Base-by-base conservation (phyloP, 2,329 filamentous ascomycete genomes). In the Botrytis hyacinthi region DNA sequence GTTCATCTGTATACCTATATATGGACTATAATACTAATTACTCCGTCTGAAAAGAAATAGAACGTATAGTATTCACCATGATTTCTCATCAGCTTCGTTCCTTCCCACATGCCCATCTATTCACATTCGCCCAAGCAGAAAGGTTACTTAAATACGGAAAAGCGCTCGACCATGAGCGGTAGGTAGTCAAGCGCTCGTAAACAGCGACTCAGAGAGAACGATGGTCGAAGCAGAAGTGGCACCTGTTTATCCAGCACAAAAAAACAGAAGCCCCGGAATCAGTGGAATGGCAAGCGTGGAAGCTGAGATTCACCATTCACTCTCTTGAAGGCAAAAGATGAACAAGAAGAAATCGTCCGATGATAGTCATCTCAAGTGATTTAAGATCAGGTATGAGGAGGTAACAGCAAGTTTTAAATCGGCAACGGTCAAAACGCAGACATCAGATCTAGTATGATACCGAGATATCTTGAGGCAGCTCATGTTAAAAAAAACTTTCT, bases 111-210 rank as follows among this genome's bases (percentile, higher is more conserved):
- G 9, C 16, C 7, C 7, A 32, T 44, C 14, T 22, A 18, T 3
- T 3, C 40, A 32, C 10, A 42, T 29, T 46, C 18, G 35, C 42
- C 0, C 5, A 32, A 4, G 4, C 22, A 29, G 9, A 35, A 65
- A 26, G 2, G 9, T 35, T 46, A 65, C 62, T 35, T 46, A 35
- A 16, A 8, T 1, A 3, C 51, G 12, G 6, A 29, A 6, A 18
- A 16, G 1, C n/a, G n/a, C n/a, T 54, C 12, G 1, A 54, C 26
- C 12, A 7, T n/a, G 26, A n/a, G 12, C 48, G 2, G 26, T n/a
- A n/a, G 10, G 10, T 0, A n/a, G 8, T 51, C 22, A n/a, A 51
- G 10, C 0, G 1, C 10, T 14, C 10, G 0, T 3, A 1, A 16
- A 54, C 1, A 16, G n/a, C n/a, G n/a, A n/a, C n/a, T n/a, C n/a